These are phyloP conservation scores for Guyanaporus albipodus DNA, from an alignment of 768 basidiomycete species.

Conservation along the genomic window DNA sequence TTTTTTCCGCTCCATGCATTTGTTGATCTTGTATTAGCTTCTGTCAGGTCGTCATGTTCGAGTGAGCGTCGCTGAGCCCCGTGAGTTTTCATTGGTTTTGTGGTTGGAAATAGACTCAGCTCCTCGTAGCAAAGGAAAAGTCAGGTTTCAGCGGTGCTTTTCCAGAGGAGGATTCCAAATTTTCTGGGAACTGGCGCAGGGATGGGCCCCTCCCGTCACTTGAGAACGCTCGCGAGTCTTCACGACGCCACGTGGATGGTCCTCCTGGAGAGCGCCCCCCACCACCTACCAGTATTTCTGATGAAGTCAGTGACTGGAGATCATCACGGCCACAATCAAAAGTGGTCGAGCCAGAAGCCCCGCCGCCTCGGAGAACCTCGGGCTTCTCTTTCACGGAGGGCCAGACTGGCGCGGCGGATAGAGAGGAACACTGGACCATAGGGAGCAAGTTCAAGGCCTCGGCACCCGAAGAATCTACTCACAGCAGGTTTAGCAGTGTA, in stretches of 20 bases:
- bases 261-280: conserved; percentile 40
- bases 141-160: conserved; percentile 47
- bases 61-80: conserved; percentile 94
- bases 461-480: conserved; percentile 37
- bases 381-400: conserved; percentile 47
- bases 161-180: conserved; percentile 73
- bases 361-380: conserved; percentile 54
- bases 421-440: conserved; percentile 73
- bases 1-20: neutral
- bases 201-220: conserved; percentile 79
- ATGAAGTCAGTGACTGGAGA: conserved; percentile 68
- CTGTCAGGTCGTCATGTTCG: conserved; percentile 80
- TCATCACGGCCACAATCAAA: conserved; percentile 45
- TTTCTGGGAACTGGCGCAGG: conserved; percentile 81
- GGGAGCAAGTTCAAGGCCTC: conserved; percentile 72
- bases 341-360: conserved; percentile 43
- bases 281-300: conserved; percentile 51
- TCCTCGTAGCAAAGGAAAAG: conserved; percentile 68
- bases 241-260: conserved; percentile 66
- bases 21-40: conserved; percentile 36
- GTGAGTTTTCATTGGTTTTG: conserved; percentile 47
- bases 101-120: conserved; percentile 8
- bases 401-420: conserved; percentile 57
- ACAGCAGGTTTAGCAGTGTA: conserved; percentile 41
- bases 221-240: conserved; percentile 56